Evolutionary conservation across 2,329 filamentous ascomycete genomes (phyloP).

Genomic region (Aspergillus candidus): DNA sequence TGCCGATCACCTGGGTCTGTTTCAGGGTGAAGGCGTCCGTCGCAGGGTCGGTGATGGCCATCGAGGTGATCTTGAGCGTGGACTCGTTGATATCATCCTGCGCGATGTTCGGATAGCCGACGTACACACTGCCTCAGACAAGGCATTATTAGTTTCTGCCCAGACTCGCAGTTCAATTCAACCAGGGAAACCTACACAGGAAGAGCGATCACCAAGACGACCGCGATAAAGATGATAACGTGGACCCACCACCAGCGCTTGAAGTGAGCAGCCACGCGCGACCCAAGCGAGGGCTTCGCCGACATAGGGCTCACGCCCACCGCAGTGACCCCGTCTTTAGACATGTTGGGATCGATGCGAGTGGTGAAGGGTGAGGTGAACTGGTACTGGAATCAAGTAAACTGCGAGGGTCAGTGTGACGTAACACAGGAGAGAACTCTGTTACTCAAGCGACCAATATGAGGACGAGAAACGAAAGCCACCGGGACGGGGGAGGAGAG

Average conservation of each 20-base stretch:
- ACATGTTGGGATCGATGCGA: not conserved
- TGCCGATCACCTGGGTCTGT: conserved; percentile 44
- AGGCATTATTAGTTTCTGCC: not conserved
- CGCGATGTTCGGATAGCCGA: conserved; percentile 54
- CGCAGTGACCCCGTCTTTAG: conserved; percentile 21
- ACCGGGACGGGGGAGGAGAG: too few species aligned
- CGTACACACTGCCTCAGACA: conserved; percentile 44
- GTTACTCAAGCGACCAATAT: too few species aligned
- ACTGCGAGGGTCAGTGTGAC: not conserved
- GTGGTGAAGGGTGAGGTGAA: too few species aligned
- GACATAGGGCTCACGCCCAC: conserved; percentile 4
- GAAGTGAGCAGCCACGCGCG: conserved; percentile 27
- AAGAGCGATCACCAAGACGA: conserved; percentile 49
- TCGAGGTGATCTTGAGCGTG: conserved; percentile 45
- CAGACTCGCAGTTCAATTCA: not conserved
- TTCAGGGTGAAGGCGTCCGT: conserved; percentile 45
- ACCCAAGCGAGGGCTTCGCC: conserved; percentile 20
- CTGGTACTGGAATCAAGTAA: too few species aligned
- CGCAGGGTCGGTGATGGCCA: conserved; percentile 47
- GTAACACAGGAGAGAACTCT: not conserved
- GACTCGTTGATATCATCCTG: conserved; percentile 50
- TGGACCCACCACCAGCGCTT: conserved; percentile 51
- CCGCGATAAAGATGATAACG: conserved; percentile 45
- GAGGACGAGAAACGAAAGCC: too few species aligned
- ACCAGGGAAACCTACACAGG: conserved; percentile 46